A percentile compares a stretch with the other conserved stretches of the same genome.
phyloP scores from a whole-genome alignment of 352 stramenopile genomes.

The Globisporangium okanoganense region DNA sequence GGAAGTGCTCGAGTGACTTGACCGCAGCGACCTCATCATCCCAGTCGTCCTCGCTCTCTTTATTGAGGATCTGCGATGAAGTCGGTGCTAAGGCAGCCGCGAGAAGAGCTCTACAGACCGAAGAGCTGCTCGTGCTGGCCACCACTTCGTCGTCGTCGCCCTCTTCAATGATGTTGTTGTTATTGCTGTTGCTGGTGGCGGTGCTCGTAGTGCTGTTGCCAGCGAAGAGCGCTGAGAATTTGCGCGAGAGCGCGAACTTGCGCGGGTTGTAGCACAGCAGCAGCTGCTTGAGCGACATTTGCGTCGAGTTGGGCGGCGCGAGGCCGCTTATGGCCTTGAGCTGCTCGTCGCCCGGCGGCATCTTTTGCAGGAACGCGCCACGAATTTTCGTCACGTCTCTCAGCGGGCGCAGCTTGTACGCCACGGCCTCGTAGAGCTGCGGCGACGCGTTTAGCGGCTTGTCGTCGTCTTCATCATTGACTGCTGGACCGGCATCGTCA shows the following conservation, averaged over 20 bases:
- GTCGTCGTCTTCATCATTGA: not conserved
- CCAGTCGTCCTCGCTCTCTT: constrained; percentile 32
- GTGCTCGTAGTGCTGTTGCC: not conserved
- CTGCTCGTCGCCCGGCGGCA: constrained; percentile 40
- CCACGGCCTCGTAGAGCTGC: constrained; percentile 11
- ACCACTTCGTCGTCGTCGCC: not conserved
- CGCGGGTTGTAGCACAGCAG: constrained; percentile 67
- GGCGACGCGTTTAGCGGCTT: constrained; percentile 7
- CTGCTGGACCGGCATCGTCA: not conserved
- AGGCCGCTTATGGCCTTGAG: constrained; percentile 44
- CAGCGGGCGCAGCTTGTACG: constrained; percentile 28
- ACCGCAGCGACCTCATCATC: constrained; percentile 38
- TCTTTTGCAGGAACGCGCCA: constrained; percentile 50
- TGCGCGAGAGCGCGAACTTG: constrained; percentile 64
- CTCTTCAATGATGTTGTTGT: not conserved
- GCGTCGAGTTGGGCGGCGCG: constrained; percentile 36
- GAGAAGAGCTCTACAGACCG: not conserved
- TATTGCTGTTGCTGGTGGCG: not conserved
- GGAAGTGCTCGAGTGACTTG: constrained; percentile 33
- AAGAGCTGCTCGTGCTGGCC: not conserved
- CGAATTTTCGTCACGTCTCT: constrained; percentile 49
- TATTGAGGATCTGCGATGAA: constrained; percentile 17
- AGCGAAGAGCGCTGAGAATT: constrained; percentile 43
- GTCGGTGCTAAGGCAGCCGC: constrained; percentile 2
- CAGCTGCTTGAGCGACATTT: constrained; percentile 76